phyloP scores from a whole-genome alignment of 176 grass and related monocot genomes.

The Triticum turgidum region DNA sequence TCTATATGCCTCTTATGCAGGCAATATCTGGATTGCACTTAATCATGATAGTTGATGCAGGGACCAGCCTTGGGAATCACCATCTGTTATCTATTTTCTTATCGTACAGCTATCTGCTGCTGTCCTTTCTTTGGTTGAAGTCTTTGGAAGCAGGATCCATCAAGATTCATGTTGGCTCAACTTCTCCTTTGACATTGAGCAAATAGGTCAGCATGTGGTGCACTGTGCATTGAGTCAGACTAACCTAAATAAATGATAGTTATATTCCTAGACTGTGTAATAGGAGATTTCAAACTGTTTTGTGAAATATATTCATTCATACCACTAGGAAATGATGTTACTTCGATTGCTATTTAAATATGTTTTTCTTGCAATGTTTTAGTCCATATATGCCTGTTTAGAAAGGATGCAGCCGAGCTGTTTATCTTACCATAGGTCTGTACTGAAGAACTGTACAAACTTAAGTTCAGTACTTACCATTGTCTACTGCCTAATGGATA shows the following conservation, averaged over 20 bases:
- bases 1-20: constrained; percentile 12
- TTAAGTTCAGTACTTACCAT: constrained; percentile 17
- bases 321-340: neutral
- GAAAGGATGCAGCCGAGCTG: neutral
- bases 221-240: constrained; percentile 6
- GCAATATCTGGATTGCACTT: constrained; percentile 20
- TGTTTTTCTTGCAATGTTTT: constrained; percentile 18
- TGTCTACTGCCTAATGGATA: constrained; percentile 28
- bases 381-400: neutral
- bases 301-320: constrained; percentile 12
- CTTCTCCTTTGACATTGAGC: constrained; percentile 59
- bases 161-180: constrained; percentile 86
- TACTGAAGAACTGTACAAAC: constrained; percentile 15
- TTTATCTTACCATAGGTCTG: constrained; percentile 9
- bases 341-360: neutral
- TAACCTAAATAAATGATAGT: constrained; percentile 7
- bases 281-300: constrained; percentile 16
- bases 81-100: constrained; percentile 84
- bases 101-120: constrained; percentile 70
- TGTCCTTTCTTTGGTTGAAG: constrained; percentile 76
- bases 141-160: constrained; percentile 62
- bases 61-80: constrained; percentile 67
- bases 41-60: constrained; percentile 55
- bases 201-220: constrained; percentile 64
- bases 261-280: neutral